Base-by-base conservation (phyloP, 345 rosid species). In the Nasturtium officinale region DNA sequence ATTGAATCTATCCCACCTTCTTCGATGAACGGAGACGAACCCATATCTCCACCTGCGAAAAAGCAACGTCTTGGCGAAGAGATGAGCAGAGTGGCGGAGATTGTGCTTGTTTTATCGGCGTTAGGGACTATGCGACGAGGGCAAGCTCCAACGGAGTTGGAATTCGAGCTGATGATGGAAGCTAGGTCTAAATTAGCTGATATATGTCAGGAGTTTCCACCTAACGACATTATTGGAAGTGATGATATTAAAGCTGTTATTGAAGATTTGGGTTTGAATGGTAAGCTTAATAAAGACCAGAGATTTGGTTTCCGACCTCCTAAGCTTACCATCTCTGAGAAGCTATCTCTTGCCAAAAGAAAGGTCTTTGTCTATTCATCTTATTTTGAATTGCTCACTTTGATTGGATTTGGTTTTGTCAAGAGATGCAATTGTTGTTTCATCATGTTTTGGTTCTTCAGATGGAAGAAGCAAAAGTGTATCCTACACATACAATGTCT, bases 211-310 rank as follows among this genome's bases (percentile, higher is more conserved):
- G 83, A 69, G 28, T 74, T 89, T 53, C 52, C 80, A 6, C 98
- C 98, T 5, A 85, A 69, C 67, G 98, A 93, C 75, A 82, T 90
- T 20, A 85, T 89, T 16, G 64, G 61, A 11, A 67, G 79, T n/a
- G 90, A 85, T 47, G 83, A 83, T n/a, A 72, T 89, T 54, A 87
- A 74, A 73, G 71, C 75, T 37, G 80, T 93, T 74, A 82, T 89
- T 81, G 94, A 93, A 70, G 97, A 93, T 83, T 74, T 93, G 60
- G 95, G 98, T 70, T 85, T 93, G 28, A 85, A 86, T 77, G 75
- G 74, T 62, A 82, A 80, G 65, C 74, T 65, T 54, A 82, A 62
- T 46, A 85, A 81, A 21, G 96, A 86, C 52, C 91, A 85, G 71
- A 80, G 84, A 30, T 77, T 85, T 73, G 97, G 90, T 48, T 81